Base-by-base conservation (phyloP, 768 basidiomycete genomes). In the Chlorophyllum brunneum region DNA sequence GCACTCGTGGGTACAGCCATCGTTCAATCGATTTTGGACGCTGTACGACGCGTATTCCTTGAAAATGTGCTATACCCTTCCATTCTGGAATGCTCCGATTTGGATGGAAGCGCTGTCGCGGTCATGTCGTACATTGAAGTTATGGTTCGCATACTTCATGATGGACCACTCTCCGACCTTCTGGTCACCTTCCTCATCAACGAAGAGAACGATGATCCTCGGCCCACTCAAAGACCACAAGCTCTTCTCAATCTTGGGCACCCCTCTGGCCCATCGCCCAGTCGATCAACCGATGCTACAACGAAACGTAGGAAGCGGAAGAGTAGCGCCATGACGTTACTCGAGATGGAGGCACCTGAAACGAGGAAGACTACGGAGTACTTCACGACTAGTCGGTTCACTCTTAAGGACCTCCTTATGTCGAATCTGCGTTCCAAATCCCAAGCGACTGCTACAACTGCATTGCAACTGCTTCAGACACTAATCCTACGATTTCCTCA, bases 121-220 rank as follows among this genome's bases (percentile, higher is more conserved):
- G 94, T 98, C 49, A 84, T 98, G 81, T 92, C 89, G 13, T 98
- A 98, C 64, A 83, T 98, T 57, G 92, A 97, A 58, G 81, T 92
- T 61, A 87, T 92, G 78, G 76, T 93, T 47, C 78, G 83, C 52
- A 90, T 86, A 0, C 75, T 95, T 4, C 76, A 81, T 30, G 75
- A 81, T 20, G 86, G 85, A 1, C 79, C 77, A 44, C 76, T 95
- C 34, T 80, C 80, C 13, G 81, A 86, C 40, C 73, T 88, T 20
- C 70, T 95, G 13, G 76, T 95, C 36, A 75, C 81, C 42, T 95
- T 91, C 68, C 79, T 95, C 33, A 77, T 89, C 59, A 92, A 81
- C 65, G 91, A 94, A 62, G 89, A 94, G 56, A 88, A 88, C 34
- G 83, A 88, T 31, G 86, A 87, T 23, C 61, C 80, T 38, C 69